Evolutionary conservation across 1,284 basidiomycete genomes (phyloP).

Genomic region (Xanthoconium separans): DNA sequence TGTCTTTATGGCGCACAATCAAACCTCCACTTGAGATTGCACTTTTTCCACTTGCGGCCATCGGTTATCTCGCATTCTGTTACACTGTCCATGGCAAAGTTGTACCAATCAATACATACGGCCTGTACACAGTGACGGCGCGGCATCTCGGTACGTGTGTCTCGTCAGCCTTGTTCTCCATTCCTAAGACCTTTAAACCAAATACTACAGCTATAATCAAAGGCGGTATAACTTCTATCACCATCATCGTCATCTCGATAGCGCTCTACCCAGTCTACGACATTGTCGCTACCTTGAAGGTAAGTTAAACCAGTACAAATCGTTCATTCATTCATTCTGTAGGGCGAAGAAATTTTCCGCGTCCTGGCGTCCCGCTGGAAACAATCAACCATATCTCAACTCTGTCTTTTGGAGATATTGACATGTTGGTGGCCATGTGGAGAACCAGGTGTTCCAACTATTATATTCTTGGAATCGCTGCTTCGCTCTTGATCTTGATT

Average conservation of each 20-base stretch:
- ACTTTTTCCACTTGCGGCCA: conserved; percentile 25
- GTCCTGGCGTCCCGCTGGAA: conserved; percentile 21
- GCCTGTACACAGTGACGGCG: conserved; percentile 15
- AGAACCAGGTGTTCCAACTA: conserved; percentile 23
- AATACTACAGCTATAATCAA: conserved; percentile 22
- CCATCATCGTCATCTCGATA: conserved; percentile 29
- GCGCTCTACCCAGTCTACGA: conserved; percentile 24
- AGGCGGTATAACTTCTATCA: conserved; percentile 28
- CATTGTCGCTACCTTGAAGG: conserved; percentile 21
- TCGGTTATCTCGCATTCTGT: conserved; percentile 30
- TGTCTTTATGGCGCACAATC: conserved; percentile 7
- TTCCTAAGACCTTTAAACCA: neutral
- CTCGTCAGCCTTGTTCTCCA: neutral
- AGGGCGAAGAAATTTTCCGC: conserved; percentile 34
- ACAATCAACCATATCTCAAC: conserved; percentile 26
- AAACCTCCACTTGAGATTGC: conserved; percentile 15
- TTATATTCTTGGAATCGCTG: conserved; percentile 22
- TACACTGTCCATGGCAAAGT: conserved; percentile 25
- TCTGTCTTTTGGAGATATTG: conserved; percentile 23
- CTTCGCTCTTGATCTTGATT: conserved; percentile 21
- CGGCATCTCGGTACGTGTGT: conserved; percentile 21
- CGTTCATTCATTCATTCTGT: neutral
- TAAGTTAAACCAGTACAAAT: neutral
- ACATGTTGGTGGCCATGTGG: conserved; percentile 16
- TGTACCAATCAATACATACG: conserved; percentile 26